These are phyloP conservation scores for Acmispon strigosus DNA, from an alignment of 306 rosid genomes.

Conservation along the genomic window DNA sequence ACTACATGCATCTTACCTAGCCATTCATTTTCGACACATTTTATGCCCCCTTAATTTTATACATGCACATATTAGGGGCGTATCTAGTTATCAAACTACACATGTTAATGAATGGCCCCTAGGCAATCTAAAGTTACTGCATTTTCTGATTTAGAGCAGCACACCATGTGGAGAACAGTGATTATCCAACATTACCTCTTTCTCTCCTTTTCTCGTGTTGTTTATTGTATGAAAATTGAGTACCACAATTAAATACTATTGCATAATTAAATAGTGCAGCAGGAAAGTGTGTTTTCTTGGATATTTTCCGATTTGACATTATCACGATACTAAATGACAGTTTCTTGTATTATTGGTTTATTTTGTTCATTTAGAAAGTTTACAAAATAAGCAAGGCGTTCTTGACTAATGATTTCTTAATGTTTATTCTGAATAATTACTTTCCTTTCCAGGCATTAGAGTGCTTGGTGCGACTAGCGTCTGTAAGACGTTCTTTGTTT, in stretches of 20 bases:
- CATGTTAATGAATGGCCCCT: neutral
- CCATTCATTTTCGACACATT: neutral
- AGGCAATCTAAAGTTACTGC: neutral
- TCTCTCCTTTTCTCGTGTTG: neutral
- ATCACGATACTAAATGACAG: neutral
- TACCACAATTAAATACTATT: neutral
- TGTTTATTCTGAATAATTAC: constrained; percentile 15
- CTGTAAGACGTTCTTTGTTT: constrained; percentile 98
- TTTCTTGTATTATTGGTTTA: neutral
- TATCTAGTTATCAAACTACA: neutral
- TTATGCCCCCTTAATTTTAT: neutral
- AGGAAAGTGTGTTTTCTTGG: neutral
- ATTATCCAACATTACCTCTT: neutral
- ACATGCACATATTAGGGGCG: no score
- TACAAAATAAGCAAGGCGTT: neutral
- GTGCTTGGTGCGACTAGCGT: constrained; percentile 99
- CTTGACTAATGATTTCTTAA: constrained; percentile 7
- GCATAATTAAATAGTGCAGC: neutral
- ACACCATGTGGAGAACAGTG: neutral
- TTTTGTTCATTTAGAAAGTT: neutral
- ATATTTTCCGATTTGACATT: constrained; percentile 11
- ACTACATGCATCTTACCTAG: neutral
- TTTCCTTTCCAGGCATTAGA: constrained; percentile 89
- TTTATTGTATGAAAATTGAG: neutral
- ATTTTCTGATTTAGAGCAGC: neutral